Base-by-base conservation (phyloP, 2,329 filamentous ascomycete species). In the Madurella mycetomatis region DNA sequence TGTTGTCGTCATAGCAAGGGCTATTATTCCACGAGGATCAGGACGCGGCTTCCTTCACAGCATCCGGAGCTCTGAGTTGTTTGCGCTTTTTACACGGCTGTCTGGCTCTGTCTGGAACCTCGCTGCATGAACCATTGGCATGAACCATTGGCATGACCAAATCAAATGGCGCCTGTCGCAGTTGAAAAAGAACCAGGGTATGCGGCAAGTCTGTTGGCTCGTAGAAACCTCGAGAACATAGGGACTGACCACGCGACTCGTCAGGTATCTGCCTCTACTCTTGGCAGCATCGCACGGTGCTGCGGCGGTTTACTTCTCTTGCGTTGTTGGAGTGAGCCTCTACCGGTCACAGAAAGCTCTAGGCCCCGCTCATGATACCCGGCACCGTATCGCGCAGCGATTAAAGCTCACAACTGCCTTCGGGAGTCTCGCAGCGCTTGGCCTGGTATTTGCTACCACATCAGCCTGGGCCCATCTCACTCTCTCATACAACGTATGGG, bases 401-500 rank as follows among this genome's bases (percentile, higher is more conserved):
- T 62, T 55, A 34, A 70, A 62, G 57, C 56, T 72, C 18, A 62
- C 64, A 2, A 66, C 68, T 3, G 54, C 64, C n/a, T 74, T 73
- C 49, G 55, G 66, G 8, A 66, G 61, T 5, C 60, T 73, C 0
- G 68, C 71, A 3, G 45, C 60, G 12, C 54, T 68, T 1, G 62
- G 67, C 5, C 57, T 73, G 13, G 54, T 47, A 13, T 54, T 66
- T 19, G 69, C 70, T 0, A 49, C 64, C 18, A 69, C 66, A 31
- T 68, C 69, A 1, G 62, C 62, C 18, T 37, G 64, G n/a, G 52
- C 57, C 18, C 70, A 68, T 31, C 63, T 66, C 11, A 59, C 54
- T 3, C 58, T 73, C 15, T 74, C 72, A 3, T 74, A 73, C 56
- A 64, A 60, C 17, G 68, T 65, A 13, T 74, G 72, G 72, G 71